phyloP scores from a whole-genome alignment of 257 asterid genomes.

The Solanum okadae region DNA sequence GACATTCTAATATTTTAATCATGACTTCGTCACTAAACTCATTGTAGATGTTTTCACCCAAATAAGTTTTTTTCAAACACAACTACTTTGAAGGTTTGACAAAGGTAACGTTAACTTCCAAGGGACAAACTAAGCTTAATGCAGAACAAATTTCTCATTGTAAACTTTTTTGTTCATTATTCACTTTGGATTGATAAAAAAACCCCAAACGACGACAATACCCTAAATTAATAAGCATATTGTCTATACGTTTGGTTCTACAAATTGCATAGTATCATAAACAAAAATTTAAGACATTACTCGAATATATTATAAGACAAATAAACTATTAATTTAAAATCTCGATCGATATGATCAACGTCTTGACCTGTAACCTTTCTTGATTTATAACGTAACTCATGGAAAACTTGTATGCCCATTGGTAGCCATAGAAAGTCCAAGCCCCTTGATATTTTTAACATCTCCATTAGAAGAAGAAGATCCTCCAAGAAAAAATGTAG shows the following conservation, averaged over 20 bases:
- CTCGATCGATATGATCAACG: background rate
- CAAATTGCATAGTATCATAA: background rate
- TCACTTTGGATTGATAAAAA: background rate
- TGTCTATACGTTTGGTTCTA: background rate
- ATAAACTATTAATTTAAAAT: background rate
- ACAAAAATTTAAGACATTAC: background rate
- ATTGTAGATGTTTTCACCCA: background rate
- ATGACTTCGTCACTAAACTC: background rate
- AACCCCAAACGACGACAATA: background rate
- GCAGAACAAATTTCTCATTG: background rate
- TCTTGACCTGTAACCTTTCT: background rate
- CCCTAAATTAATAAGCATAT: background rate
- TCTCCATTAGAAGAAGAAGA: slow-evolving; percentile 3
- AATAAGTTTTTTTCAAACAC: background rate
- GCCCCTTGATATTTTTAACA: background rate
- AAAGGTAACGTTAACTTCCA: background rate
- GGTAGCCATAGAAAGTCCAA: slow-evolving; percentile 29
- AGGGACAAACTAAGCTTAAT: background rate
- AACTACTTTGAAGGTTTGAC: background rate
- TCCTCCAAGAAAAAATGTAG: slow-evolving; percentile 2
- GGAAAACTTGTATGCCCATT: slow-evolving; percentile 12
- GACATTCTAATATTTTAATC: no score
- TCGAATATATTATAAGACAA: background rate
- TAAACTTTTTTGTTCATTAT: background rate
- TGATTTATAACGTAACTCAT: background rate